phyloP scores from a whole-genome alignment of 2,329 filamentous ascomycete species.

The Calonectria naviculata region DNA sequence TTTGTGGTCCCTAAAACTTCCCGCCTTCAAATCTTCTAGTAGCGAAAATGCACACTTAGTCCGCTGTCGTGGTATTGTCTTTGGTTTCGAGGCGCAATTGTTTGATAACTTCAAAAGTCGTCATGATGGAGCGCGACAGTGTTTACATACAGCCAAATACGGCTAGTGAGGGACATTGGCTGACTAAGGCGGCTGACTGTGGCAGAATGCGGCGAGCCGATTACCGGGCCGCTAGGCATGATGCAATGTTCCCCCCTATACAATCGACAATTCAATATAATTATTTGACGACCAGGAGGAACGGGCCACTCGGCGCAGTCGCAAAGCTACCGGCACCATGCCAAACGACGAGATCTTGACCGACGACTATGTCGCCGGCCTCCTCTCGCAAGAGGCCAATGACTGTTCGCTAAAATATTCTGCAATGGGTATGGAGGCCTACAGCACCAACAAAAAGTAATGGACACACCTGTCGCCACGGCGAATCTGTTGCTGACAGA shows the following conservation, averaged over 20 bases:
- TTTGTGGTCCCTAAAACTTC: not conserved
- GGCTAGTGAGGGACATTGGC: slow-evolving; percentile 34
- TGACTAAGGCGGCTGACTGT: slow-evolving; percentile 31
- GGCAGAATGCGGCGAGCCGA: slow-evolving; percentile 30
- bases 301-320: not conserved
- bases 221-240: not conserved
- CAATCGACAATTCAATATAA: not conserved
- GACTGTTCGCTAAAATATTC: slow-evolving; percentile 80
- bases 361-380: slow-evolving; percentile 82
- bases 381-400: slow-evolving; percentile 85
- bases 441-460: slow-evolving; percentile 61
- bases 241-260: not conserved
- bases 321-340: slow-evolving; percentile 42
- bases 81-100: slow-evolving; percentile 9
- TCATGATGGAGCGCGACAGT: slow-evolving; percentile 31
- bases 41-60: not conserved
- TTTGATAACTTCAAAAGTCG: not conserved
- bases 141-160: slow-evolving; percentile 53
- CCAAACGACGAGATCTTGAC: slow-evolving; percentile 65
- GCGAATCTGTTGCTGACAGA: slow-evolving; percentile 31
- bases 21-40: not conserved
- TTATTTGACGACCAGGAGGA: not conserved
- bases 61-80: not conserved
- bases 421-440: slow-evolving; percentile 77
- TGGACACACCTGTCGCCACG: slow-evolving; percentile 29